A percentile compares a stretch with the other conserved stretches of the same genome.
phyloP scores from a whole-genome alignment of 768 basidiomycete species.

The Leucosporidium yakuticum region DNA sequence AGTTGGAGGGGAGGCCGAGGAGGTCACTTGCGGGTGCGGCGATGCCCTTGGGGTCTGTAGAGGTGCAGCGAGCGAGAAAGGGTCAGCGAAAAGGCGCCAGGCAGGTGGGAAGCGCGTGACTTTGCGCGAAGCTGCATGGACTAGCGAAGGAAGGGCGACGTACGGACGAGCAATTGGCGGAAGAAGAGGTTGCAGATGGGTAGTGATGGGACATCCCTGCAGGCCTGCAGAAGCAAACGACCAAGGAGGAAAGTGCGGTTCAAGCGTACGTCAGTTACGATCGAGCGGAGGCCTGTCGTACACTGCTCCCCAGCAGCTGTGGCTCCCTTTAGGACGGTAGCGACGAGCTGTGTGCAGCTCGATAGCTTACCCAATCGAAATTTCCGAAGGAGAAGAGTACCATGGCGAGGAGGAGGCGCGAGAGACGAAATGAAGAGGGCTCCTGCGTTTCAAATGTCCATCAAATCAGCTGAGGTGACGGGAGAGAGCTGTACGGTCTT shows the following conservation, averaged over 20 bases:
- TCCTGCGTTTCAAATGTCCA: no score
- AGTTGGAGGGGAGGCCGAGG: constrained; percentile 19
- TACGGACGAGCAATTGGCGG: constrained; percentile 56
- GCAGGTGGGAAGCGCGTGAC: background rate
- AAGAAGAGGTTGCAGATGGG: constrained; percentile 95
- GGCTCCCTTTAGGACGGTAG: no score
- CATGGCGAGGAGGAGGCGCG: background rate
- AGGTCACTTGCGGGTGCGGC: constrained; percentile 23
- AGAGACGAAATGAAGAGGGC: background rate
- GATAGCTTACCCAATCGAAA: constrained; percentile 26
- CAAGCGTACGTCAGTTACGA: background rate
- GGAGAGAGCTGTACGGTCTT: no score
- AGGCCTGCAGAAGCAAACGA: constrained; percentile 49
- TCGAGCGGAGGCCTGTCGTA: background rate
- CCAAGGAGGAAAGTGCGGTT: constrained; percentile 63
- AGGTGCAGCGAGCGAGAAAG: constrained; percentile 16
- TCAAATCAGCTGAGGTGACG: no score
- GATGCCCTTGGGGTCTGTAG: constrained; percentile 18
- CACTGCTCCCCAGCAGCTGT: background rate
- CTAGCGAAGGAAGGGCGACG: constrained; percentile 21
- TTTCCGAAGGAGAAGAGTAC: constrained; percentile 27
- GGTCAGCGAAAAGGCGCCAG: constrained; percentile 31
- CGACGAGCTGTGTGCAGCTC: no score
- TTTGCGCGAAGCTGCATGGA: constrained; percentile 14
- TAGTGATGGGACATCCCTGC: constrained; percentile 66